Evolutionary conservation across 1,284 basidiomycete species (phyloP), one percentile per base, ranked within the genome.

Genomic region (Microbotryum scabiosae): DNA sequence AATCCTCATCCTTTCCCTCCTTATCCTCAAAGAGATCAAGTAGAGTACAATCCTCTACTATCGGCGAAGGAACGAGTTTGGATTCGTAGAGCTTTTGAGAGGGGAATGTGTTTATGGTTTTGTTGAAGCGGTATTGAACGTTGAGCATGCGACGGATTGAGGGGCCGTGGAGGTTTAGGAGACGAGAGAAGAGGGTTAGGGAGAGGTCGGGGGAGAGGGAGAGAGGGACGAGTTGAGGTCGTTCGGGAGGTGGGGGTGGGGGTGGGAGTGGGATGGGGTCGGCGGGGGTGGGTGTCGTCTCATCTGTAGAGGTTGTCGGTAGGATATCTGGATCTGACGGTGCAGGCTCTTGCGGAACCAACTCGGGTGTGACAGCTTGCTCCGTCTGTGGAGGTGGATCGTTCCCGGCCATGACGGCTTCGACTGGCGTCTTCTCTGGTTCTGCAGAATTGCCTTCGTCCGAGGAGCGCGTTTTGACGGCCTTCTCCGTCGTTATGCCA

Each of bases 161-260:
- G 0, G 82, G 75, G 0, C 93, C 92, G 68, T 92, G 93, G 79
- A 94, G 85, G 53, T 79, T 80, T 73, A 97, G 88, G 4, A 97
- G 77, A 7, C 94, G 83, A 64, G 93, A 89, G 71, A 98, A 98
- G 28, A 97, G 79, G 0, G 94, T 97, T 1, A 83, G 86, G 72
- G 93, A 88, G 21, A 98, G 77, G 0, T 89, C 84, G 18, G 80
- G 80, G 2, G 90, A 86, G 4, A 86, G 85, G 20, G 78, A 75
- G 7, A 90, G 21, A 43, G n/a, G 49, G 60, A 18, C 2, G 28
- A 56, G 57, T 58, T 49, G n/a, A 47, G 7, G n/a, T 36, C 10
- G 50, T 5, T 21, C 2, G 47, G 20, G 56, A 26, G 36, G 45
- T 20, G 5, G 26, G 21, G 36, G 54, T 18, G 8, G 48, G 49